Percentiles rank a stretch among this genome's conserved stretches.
These are phyloP conservation scores for Solanum chaucha DNA, from an alignment of 257 asterid genomes.

Conservation along the genomic window DNA sequence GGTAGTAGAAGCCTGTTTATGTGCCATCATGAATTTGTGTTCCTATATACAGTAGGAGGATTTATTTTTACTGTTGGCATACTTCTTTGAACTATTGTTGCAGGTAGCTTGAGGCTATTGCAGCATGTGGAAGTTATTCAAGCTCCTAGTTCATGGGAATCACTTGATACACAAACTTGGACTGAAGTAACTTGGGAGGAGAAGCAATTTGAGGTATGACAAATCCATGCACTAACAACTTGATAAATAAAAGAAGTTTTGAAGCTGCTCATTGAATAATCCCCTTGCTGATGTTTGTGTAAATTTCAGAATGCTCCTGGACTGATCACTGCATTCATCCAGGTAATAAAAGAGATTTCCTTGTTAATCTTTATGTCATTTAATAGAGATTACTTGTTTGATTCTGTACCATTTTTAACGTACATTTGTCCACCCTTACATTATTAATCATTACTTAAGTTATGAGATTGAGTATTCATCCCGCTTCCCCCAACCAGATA, in stretches of 20 bases:
- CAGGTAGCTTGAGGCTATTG: slow-evolving; percentile 74
- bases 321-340: slow-evolving; percentile 58
- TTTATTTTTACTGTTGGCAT: neutral
- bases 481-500: neutral
- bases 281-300: slow-evolving; percentile 4
- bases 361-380: neutral
- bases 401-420: neutral
- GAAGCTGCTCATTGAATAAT: neutral
- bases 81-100: neutral
- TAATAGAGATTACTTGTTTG: neutral
- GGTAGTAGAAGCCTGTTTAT: neutral
- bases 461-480: neutral
- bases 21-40: neutral
- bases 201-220: slow-evolving; percentile 54
- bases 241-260: neutral
- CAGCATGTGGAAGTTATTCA: slow-evolving; percentile 75
- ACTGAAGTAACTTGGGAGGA: slow-evolving; percentile 61
- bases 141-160: slow-evolving; percentile 62
- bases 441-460: neutral
- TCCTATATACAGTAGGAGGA: neutral
- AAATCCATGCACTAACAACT: neutral
- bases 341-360: slow-evolving; percentile 29
- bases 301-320: slow-evolving; percentile 60
- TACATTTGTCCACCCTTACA: neutral
- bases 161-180: slow-evolving; percentile 48